phyloP scores from a whole-genome alignment of 441 rosid species.

The Eutrema salsugineum region DNA sequence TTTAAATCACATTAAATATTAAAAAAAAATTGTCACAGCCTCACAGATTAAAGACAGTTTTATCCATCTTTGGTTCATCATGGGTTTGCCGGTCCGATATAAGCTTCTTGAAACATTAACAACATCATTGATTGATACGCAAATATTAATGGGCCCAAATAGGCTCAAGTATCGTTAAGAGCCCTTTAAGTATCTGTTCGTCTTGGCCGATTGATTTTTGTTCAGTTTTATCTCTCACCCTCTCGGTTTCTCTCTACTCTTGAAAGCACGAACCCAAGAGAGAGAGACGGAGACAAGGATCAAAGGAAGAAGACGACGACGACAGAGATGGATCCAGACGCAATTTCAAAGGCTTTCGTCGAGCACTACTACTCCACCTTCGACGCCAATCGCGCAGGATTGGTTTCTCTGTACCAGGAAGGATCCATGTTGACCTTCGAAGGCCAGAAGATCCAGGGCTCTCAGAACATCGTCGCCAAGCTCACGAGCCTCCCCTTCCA shows the following conservation, averaged over 20 bases:
- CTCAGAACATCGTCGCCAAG: conserved; percentile 82
- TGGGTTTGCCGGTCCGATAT: not conserved
- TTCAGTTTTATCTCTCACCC: not conserved
- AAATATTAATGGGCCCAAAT: not conserved
- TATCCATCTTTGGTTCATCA: not conserved
- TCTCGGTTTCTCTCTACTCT: not conserved
- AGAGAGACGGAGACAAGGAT: not conserved
- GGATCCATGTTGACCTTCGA: conserved; percentile 91
- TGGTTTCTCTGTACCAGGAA: conserved; percentile 78
- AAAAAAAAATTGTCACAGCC: too few species aligned
- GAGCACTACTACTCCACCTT: conserved; percentile 94
- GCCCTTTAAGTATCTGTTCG: not conserved
- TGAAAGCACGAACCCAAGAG: not conserved
- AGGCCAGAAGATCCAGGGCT: conserved; percentile 90
- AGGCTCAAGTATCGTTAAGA: not conserved
- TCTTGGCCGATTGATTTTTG: not conserved
- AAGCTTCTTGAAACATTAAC: not conserved
- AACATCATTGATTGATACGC: not conserved
- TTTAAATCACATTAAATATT: too few species aligned
- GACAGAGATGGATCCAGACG: conserved; percentile 76
- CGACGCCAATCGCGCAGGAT: conserved; percentile 64
- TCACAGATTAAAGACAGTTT: not conserved
- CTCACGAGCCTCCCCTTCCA: conserved; percentile 80
- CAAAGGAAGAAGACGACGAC: not conserved
- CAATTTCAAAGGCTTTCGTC: conserved; percentile 84